phyloP scores from a whole-genome alignment of 148 eudicot species.

The Diospyros kaki region DNA sequence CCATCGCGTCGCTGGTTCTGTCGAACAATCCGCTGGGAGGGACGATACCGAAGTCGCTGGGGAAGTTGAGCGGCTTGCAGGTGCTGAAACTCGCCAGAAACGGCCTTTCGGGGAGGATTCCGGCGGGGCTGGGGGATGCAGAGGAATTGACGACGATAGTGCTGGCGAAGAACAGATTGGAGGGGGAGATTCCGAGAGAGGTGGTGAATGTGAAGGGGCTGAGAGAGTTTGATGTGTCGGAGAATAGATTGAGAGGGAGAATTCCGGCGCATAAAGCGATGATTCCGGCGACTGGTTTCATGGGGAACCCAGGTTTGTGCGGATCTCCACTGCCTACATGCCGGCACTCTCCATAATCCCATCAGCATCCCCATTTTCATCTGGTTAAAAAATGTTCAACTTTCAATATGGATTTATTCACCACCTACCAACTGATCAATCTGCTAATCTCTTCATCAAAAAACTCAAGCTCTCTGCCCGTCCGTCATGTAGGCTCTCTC shows the following conservation, averaged over 20 bases:
- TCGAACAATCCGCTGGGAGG: constrained; percentile 65
- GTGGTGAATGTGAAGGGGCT: constrained; percentile 43
- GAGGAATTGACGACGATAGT: constrained; percentile 33
- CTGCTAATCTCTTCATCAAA: too few species aligned
- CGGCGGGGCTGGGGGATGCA: constrained; percentile 45
- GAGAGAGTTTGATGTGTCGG: constrained; percentile 54
- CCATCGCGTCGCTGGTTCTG: constrained; percentile 44
- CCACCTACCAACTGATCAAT: too few species aligned
- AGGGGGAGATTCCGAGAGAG: constrained; percentile 48
- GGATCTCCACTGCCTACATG: constrained; percentile 78
- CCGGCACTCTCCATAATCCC: not conserved
- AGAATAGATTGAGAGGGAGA: constrained; percentile 52
- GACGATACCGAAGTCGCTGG: constrained; percentile 52
- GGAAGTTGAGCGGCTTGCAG: constrained; percentile 40
- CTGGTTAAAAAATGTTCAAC: too few species aligned
- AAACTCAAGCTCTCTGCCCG: too few species aligned
- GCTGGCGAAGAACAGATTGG: constrained; percentile 44
- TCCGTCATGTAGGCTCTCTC: too few species aligned
- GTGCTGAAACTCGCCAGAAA: constrained; percentile 36
- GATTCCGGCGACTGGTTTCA: constrained; percentile 57
- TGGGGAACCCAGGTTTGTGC: constrained; percentile 62
- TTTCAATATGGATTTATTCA: too few species aligned
- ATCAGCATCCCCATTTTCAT: too few species aligned
- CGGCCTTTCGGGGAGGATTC: constrained; percentile 46
- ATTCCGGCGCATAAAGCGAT: constrained; percentile 57